A percentile compares a stretch with the other conserved stretches of the same genome.
Evolutionary conservation across 1,139 yeast genomes (phyloP).

Genomic region (Scheffersomyces lignicola): DNA sequence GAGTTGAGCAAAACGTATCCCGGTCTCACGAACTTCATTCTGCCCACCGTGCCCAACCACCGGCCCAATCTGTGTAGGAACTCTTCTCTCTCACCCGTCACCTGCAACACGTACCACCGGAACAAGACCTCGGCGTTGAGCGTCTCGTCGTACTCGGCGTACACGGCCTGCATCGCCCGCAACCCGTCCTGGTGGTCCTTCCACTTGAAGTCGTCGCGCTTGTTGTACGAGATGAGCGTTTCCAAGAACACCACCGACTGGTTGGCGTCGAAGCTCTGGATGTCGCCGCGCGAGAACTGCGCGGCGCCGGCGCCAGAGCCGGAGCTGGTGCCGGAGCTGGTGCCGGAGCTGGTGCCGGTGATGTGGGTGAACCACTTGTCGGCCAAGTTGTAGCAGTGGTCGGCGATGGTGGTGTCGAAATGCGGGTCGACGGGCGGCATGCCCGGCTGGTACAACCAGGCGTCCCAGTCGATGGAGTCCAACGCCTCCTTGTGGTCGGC

Average conservation of each 20-base stretch:
- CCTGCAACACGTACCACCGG: slow-evolving; percentile 70
- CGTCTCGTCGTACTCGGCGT: slow-evolving; percentile 47
- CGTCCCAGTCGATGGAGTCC: slow-evolving; percentile 77
- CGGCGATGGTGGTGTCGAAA: slow-evolving; percentile 77
- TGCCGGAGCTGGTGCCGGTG: slow-evolving; percentile 8
- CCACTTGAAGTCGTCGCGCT: slow-evolving; percentile 36
- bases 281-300: slow-evolving; percentile 38
- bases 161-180: slow-evolving; percentile 42
- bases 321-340: slow-evolving; percentile 7
- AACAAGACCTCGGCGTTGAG: slow-evolving; percentile 79
- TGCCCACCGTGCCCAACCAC: slow-evolving; percentile 89
- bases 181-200: slow-evolving; percentile 37
- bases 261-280: slow-evolving; percentile 61
- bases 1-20: slow-evolving; percentile 65
- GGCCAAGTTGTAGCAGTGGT: slow-evolving; percentile 67
- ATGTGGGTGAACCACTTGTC: slow-evolving; percentile 56
- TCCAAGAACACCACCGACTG: slow-evolving; percentile 82
- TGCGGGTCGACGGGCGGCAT: slow-evolving; percentile 79
- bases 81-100: slow-evolving; percentile 46
- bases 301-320: slow-evolving; percentile 4
- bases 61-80: slow-evolving; percentile 55
- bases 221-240: slow-evolving; percentile 45
- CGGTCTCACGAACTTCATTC: slow-evolving; percentile 94
- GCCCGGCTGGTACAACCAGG: slow-evolving; percentile 81
- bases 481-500: slow-evolving; percentile 47